Percentiles rank a stretch among this genome's conserved stretches.
These are phyloP conservation scores for Chlamydomonas incerta DNA, from an alignment of 139 green algal species.

Conservation along the genomic window DNA sequence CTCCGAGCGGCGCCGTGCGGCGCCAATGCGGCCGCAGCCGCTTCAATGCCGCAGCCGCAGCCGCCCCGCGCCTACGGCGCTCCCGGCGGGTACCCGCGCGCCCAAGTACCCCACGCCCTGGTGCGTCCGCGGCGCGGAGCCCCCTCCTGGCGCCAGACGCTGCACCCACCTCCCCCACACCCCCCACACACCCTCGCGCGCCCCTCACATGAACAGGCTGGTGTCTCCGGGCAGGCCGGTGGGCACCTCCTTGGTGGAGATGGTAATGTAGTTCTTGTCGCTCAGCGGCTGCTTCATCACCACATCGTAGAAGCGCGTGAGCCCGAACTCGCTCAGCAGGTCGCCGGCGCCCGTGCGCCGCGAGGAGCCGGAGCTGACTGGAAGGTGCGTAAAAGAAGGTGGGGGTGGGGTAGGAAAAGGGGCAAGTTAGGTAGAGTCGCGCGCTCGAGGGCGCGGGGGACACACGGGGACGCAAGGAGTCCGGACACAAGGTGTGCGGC, in stretches of 20 bases:
- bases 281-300: background rate
- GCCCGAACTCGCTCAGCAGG: conserved; percentile 1
- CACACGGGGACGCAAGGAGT: too few relatives aligned
- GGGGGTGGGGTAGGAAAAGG: background rate
- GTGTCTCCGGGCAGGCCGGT: conserved; percentile 29
- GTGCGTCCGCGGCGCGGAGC: too few relatives aligned
- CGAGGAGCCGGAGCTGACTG: background rate
- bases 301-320: conserved; percentile 1
- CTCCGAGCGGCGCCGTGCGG: background rate
- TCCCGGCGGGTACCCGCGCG: too few relatives aligned
- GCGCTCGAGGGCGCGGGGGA: too few relatives aligned
- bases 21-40: background rate
- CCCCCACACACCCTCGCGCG: background rate
- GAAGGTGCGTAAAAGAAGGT: background rate
- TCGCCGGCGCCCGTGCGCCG: background rate
- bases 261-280: conserved; percentile 25
- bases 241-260: conserved; percentile 22
- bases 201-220: conserved; percentile 33
- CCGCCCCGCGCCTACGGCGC: too few relatives aligned
- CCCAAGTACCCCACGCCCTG: too few relatives aligned
- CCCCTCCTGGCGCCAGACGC: too few relatives aligned
- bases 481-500: background rate
- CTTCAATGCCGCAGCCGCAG: too few relatives aligned
- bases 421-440: background rate
- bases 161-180: background rate